phyloP scores from a whole-genome alignment of 805 yeast genomes.

The Saturnispora diversa region DNA sequence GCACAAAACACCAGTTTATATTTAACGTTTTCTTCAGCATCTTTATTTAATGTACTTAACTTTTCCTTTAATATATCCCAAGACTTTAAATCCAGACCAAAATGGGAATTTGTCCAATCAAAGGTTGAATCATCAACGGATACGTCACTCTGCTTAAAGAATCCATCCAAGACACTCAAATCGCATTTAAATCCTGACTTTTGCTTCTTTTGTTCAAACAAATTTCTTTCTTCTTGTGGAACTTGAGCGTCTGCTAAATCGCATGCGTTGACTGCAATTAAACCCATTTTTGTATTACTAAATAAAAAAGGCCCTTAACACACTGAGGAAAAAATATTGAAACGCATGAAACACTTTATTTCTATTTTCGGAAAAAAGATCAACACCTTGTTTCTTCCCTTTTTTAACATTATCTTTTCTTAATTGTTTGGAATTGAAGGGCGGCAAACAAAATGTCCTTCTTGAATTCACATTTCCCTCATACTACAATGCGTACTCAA shows the following conservation, averaged over 20 bases:
- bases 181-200: conserved; percentile 20
- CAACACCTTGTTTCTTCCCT: no score
- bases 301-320: no score
- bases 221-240: conserved; percentile 16
- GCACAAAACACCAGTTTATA: conserved; percentile 48
- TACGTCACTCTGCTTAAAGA: conserved; percentile 40
- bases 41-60: conserved; percentile 31
- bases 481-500: conserved; percentile 23
- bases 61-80: conserved; percentile 35
- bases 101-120: conserved; percentile 34
- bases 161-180: conserved; percentile 42
- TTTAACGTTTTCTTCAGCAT: conserved; percentile 30
- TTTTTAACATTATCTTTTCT: no score
- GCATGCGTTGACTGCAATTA: conserved; percentile 15
- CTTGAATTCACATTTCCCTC: conserved; percentile 25
- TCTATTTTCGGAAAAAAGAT: no score
- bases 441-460: conserved; percentile 19
- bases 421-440: no score
- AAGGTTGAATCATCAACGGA: conserved; percentile 40
- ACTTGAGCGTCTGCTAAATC: conserved; percentile 27
- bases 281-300: no score
- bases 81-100: conserved; percentile 35
- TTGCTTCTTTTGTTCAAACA: no score
- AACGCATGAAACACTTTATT: no score
- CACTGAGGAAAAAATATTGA: no score